Evolutionary conservation across 2,329 filamentous ascomycete genomes (phyloP).

Genomic region (Xylaria sp.): DNA sequence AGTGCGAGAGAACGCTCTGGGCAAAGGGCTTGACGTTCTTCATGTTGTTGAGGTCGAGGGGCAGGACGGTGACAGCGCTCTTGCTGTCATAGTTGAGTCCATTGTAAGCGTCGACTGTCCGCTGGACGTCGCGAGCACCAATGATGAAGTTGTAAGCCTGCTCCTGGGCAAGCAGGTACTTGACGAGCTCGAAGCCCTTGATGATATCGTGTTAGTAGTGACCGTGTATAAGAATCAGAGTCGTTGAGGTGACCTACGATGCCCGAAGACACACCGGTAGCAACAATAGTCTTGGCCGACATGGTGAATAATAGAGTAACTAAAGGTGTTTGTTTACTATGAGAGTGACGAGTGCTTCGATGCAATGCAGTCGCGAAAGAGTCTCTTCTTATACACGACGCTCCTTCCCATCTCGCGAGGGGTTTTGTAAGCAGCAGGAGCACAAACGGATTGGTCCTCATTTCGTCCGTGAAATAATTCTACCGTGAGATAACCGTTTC

Average conservation of each 20-base stretch:
- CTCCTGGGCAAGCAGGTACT: slow-evolving; percentile 42
- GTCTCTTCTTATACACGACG: slow-evolving; percentile 8
- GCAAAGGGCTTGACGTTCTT: slow-evolving; percentile 44
- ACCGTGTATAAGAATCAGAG: slow-evolving; percentile 1
- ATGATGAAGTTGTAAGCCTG: slow-evolving; percentile 46
- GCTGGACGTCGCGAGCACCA: slow-evolving; percentile 42
- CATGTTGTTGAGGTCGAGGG: slow-evolving; percentile 44
- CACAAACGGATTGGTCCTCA: too few species aligned
- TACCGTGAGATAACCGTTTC: neutral
- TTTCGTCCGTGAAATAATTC: too few species aligned
- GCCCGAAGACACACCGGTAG: slow-evolving; percentile 46
- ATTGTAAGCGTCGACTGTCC: slow-evolving; percentile 39
- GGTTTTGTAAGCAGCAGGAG: too few species aligned
- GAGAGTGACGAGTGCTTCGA: neutral
- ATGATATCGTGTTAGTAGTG: neutral
- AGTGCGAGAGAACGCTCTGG: slow-evolving; percentile 36
- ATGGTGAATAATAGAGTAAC: slow-evolving; percentile 26
- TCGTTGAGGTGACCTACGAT: slow-evolving; percentile 35
- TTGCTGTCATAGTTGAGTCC: slow-evolving; percentile 39
- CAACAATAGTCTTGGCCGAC: slow-evolving; percentile 44
- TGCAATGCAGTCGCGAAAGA: neutral
- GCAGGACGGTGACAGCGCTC: slow-evolving; percentile 42
- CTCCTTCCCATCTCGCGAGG: too few species aligned
- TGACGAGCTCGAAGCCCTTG: slow-evolving; percentile 50
- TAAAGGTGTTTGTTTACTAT: neutral